Base-by-base conservation (phyloP, 768 basidiomycete genomes). In the Pseudohyphozyma bogoriensis region DNA sequence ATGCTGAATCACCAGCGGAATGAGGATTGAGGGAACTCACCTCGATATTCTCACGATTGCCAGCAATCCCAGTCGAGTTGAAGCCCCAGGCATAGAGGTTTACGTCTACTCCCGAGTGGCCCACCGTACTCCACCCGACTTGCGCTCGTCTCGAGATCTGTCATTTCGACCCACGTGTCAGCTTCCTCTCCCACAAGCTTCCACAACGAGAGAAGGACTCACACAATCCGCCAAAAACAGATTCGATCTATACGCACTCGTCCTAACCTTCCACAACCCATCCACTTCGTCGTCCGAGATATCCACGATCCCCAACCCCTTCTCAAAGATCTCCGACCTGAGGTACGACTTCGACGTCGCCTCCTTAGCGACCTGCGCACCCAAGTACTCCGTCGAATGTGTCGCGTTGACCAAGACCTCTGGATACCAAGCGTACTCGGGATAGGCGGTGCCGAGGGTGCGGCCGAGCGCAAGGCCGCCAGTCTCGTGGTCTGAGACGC, bases 401-500 rank as follows among this genome's bases (percentile, higher is more conserved):
- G 65, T 72, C 1, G 67, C 70, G 50, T 69, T 68, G 31, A 39
- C n/a, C 16, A 72, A 52, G 1, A 58, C 65, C 35, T 66, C 67
- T 5, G 71, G 71, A 35, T 67, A 72, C 56, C 63, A 65, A 1
- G 60, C 59, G 37, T 69, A 71, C 28, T 63, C 65, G 0, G 71
- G 71, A 47, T 71, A 71, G 1, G 26, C 42, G n/a, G 55, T 36
- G 0, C 42, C 40, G 7, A 72, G 58, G 35, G 71, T 70, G 12
- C 65, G 32, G 1, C 68, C 71, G 8, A 71, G 56, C 3, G 67
- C n/a, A 5, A 72, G 32, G 0, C 71, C 71, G 24, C 71, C 71
- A 13, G 71, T 71, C 54, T 71, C 70, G 51, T 72, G 70, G 39
- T 71, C 71, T 5, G 64, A 62, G 3, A 70, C 67, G n/a, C 63